phyloP scores from a whole-genome alignment of 1,284 basidiomycete species.

The Sanghuangporus baumii region DNA sequence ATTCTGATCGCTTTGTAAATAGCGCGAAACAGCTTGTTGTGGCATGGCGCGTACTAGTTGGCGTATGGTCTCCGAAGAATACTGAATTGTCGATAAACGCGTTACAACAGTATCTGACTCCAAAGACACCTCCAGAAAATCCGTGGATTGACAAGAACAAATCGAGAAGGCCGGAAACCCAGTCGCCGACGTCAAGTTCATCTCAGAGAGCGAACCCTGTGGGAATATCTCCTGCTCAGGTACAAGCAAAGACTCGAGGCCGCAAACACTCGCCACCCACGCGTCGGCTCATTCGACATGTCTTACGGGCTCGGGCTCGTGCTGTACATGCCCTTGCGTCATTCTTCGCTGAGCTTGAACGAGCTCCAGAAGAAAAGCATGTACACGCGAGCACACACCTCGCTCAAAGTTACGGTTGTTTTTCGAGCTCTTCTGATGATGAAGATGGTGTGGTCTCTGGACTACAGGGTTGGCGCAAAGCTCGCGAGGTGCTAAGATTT shows the following conservation, averaged over 20 bases:
- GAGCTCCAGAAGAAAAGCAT: constrained; percentile 36
- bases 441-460: constrained; percentile 15
- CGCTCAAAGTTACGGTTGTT: constrained; percentile 47
- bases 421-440: constrained; percentile 18
- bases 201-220: constrained; percentile 17
- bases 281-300: constrained; percentile 78
- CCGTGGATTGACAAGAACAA: constrained; percentile 59
- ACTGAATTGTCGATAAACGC: constrained; percentile 71
- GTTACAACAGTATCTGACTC: constrained; percentile 70
- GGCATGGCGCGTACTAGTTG: constrained; percentile 86
- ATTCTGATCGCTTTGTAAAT: constrained; percentile 18
- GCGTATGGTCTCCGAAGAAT: constrained; percentile 79
- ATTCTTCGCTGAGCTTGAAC: constrained; percentile 66
- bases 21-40: constrained; percentile 79
- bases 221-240: constrained; percentile 24
- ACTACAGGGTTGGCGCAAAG: constrained; percentile 47
- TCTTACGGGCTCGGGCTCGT: constrained; percentile 73
- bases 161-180: constrained; percentile 24
- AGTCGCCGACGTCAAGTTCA: constrained; percentile 6
- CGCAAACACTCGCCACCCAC: constrained; percentile 58
- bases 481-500: constrained; percentile 58
- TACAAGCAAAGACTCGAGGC: constrained; percentile 18
- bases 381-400: constrained; percentile 58
- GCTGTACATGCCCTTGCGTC: constrained; percentile 68
- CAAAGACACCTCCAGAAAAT: constrained; percentile 57